Evolutionary conservation across 164 flowering plant genomes (phyloP).

Genomic region (Paratinospora sagittata): DNA sequence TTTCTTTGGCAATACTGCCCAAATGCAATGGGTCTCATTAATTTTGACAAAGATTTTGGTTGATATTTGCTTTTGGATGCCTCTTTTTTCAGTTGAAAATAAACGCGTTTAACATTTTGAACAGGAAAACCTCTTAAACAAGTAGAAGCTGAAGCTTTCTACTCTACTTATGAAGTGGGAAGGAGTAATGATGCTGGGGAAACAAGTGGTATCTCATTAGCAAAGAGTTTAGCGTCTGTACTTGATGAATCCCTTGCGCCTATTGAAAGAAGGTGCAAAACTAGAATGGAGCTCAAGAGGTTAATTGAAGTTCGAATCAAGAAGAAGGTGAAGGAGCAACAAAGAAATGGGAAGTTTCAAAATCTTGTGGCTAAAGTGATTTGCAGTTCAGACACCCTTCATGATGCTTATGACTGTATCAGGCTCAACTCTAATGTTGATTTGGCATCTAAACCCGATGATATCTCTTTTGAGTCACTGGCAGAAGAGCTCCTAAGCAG

Average conservation of each 20-base stretch:
- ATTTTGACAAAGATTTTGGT: neutral
- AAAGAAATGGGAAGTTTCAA: conserved; percentile 55
- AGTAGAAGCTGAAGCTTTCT: conserved; percentile 13
- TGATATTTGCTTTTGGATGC: neutral
- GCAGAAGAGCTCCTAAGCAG: conserved; percentile 58
- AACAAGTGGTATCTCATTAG: conserved; percentile 29
- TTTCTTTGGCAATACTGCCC: too few relatives aligned
- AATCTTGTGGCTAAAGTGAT: conserved; percentile 63
- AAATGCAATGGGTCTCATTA: neutral
- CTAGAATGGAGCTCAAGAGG: conserved; percentile 58
- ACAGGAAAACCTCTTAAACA: conserved; percentile 18
- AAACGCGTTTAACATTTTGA: conserved; percentile 1
- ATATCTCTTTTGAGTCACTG: conserved; percentile 43
- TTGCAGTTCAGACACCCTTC: conserved; percentile 62
- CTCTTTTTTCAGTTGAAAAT: neutral
- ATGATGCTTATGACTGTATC: conserved; percentile 66
- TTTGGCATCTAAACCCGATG: conserved; percentile 23
- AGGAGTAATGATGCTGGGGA: conserved; percentile 12
- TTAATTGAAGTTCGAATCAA: conserved; percentile 60
- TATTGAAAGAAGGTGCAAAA: conserved; percentile 28
- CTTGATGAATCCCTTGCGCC: conserved; percentile 47
- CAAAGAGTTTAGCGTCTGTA: conserved; percentile 58
- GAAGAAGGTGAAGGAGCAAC: conserved; percentile 81
- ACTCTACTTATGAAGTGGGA: conserved; percentile 16
- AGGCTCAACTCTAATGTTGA: conserved; percentile 61